Conservation (phyloP, 2,329 filamentous ascomycete species). For the Fusarium nurragi region DNA sequence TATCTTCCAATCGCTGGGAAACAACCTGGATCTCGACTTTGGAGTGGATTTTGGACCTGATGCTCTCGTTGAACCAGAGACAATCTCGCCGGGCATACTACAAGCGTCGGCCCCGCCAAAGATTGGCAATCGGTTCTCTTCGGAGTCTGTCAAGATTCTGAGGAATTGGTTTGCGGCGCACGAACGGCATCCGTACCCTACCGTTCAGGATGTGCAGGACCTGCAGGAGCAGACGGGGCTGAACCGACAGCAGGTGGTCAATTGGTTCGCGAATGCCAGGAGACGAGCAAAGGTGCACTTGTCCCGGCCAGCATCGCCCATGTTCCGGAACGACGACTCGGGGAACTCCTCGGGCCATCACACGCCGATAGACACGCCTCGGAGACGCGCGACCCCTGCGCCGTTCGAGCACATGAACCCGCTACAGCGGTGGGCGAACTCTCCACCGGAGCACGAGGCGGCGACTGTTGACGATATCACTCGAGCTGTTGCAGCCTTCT, state of each 20-base stretch:
- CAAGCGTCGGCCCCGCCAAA: slow-evolving; percentile 31
- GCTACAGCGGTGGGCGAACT: slow-evolving; percentile 48
- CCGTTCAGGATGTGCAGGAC: slow-evolving; percentile 79
- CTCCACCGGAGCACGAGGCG: slow-evolving; percentile 48
- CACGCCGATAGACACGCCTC: slow-evolving; percentile 66
- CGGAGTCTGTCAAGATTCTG: slow-evolving; percentile 57
- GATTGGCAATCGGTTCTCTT: slow-evolving; percentile 30
- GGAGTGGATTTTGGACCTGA: not conserved
- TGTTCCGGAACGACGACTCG: slow-evolving; percentile 32
- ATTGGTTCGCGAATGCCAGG: slow-evolving; percentile 89
- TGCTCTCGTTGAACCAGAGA: not conserved
- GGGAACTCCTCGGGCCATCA: slow-evolving; percentile 21
- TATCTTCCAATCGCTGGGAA: not conserved
- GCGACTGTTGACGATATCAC: slow-evolving; percentile 48
- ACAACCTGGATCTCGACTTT: not conserved
- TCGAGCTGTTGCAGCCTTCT: slow-evolving; percentile 38
- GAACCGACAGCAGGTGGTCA: slow-evolving; percentile 80
- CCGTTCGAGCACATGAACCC: slow-evolving; percentile 41
- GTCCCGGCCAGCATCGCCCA: slow-evolving; percentile 43
- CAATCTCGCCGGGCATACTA: slow-evolving; percentile 22
- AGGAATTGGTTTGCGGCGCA: slow-evolving; percentile 84
- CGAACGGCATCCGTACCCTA: slow-evolving; percentile 81
- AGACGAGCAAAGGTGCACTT: slow-evolving; percentile 73
- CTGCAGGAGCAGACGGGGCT: slow-evolving; percentile 79
- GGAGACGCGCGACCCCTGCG: slow-evolving; percentile 51